phyloP scores from a whole-genome alignment of 345 rosid genomes.

The Boechera divaricarpa region DNA sequence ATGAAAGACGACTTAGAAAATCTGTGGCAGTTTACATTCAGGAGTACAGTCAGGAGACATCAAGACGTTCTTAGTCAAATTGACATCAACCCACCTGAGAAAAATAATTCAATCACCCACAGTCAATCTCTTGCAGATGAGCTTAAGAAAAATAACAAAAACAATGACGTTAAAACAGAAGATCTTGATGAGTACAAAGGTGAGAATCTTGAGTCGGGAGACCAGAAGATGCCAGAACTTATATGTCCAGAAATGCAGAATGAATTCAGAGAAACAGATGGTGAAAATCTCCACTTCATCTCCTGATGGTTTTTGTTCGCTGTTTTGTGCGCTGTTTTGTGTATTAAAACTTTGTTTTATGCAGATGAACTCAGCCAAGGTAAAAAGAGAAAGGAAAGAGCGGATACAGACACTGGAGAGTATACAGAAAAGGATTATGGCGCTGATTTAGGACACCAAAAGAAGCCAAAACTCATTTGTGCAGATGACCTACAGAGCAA shows the following conservation, averaged over 20 bases:
- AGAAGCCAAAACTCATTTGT: conserved; percentile 56
- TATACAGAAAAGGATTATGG: not conserved
- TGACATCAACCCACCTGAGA: conserved; percentile 5
- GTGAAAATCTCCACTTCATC: conserved; percentile 5
- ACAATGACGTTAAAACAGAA: conserved; percentile 6
- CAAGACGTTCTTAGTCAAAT: not conserved
- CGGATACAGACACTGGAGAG: conserved; percentile 22
- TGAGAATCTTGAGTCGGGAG: conserved; percentile 25
- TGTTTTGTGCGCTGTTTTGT: conserved; percentile 17
- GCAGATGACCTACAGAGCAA: conserved; percentile 50
- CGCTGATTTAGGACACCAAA: conserved; percentile 8
- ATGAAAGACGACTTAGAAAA: conserved; percentile 36
- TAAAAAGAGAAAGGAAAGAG: conserved; percentile 41
- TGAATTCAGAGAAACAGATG: not conserved
- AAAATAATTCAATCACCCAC: not conserved
- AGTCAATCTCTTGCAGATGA: conserved; percentile 6
- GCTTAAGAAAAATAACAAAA: not conserved
- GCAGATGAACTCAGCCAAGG: conserved; percentile 10
- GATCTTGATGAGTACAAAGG: not conserved
- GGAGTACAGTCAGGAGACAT: conserved; percentile 5
- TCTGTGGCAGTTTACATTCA: conserved; percentile 56
- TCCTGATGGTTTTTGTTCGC: conserved; percentile 12
- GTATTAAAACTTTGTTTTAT: conserved; percentile 18
- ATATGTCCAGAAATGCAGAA: conserved; percentile 6
- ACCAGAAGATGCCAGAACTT: conserved; percentile 14